Conservation (phyloP, 192 early-diverging fungal genomes). For the Podila epicladia region DNA sequence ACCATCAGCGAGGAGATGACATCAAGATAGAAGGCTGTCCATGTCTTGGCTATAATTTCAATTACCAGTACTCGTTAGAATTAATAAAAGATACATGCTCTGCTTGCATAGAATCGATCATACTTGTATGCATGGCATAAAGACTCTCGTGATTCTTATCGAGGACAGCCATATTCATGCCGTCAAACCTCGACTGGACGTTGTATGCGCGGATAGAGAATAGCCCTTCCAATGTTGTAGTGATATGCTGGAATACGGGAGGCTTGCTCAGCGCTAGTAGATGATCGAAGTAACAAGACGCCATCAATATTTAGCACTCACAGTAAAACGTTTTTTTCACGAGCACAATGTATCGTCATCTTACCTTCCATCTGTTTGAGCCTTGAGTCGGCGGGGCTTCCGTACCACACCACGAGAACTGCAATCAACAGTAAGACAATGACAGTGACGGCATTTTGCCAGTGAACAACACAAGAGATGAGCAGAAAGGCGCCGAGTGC, state of each 20-base stretch:
- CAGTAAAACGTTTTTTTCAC: too few relatives aligned
- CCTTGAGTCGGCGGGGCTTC: conserved; percentile 16
- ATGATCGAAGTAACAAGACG: neutral
- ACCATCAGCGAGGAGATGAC: conserved; percentile 65
- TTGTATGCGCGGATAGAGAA: conserved; percentile 74
- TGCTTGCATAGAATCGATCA: conserved; percentile 47
- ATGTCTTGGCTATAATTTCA: conserved; percentile 44
- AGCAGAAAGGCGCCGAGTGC: conserved; percentile 56
- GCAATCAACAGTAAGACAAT: conserved; percentile 24
- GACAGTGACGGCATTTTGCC: conserved; percentile 62
- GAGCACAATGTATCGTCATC: too few relatives aligned
- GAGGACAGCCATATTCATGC: conserved; percentile 61
- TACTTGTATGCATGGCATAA: conserved; percentile 55
- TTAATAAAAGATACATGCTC: conserved; percentile 31
- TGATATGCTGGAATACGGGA: conserved; percentile 50
- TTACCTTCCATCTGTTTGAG: conserved; percentile 42
- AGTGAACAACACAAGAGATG: conserved; percentile 66
- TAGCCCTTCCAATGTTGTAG: conserved; percentile 74
- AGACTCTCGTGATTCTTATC: conserved; percentile 60
- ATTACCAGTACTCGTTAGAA: neutral
- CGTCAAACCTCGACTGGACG: conserved; percentile 62
- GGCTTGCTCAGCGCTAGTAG: conserved; percentile 23
- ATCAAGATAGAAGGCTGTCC: conserved; percentile 69
- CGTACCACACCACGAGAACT: conserved; percentile 17
- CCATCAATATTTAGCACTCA: neutral